These are phyloP conservation scores for Lepidium campestre DNA, from an alignment of 441 rosid genomes.

Conservation along the genomic window DNA sequence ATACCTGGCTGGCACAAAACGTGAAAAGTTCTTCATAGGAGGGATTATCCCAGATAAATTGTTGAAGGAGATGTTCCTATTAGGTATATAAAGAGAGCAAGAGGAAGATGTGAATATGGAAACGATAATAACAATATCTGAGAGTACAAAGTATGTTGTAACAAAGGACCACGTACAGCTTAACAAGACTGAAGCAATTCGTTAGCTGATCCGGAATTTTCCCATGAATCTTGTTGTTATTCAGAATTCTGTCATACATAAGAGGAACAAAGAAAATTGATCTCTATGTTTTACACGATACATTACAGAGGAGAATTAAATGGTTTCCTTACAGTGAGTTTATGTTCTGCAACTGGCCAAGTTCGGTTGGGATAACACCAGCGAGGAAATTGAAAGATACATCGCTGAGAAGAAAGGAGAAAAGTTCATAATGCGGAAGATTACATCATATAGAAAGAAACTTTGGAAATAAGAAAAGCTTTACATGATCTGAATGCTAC, in stretches of 20 bases:
- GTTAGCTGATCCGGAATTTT: slow-evolving; percentile 73
- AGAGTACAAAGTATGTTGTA: not conserved
- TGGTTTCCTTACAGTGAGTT: slow-evolving; percentile 54
- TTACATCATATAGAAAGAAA: not conserved
- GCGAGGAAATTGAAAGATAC: slow-evolving; percentile 64
- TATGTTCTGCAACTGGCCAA: slow-evolving; percentile 83
- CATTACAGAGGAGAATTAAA: not conserved
- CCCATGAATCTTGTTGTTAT: slow-evolving; percentile 70
- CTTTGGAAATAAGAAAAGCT: not conserved
- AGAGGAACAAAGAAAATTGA: not conserved
- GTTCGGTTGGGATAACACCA: slow-evolving; percentile 64
- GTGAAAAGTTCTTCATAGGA: slow-evolving; percentile 52
- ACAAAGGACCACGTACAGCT: slow-evolving; percentile 41
- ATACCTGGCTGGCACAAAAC: slow-evolving; percentile 68
- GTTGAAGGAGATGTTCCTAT: slow-evolving; percentile 82
- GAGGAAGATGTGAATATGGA: not conserved
- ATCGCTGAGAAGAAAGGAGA: slow-evolving; percentile 40
- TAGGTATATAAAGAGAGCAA: not conserved
- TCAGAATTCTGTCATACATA: slow-evolving; percentile 45
- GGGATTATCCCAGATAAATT: slow-evolving; percentile 78
- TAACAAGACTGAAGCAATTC: slow-evolving; percentile 68
- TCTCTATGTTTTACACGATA: not conserved
- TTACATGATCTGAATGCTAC: slow-evolving; percentile 74
- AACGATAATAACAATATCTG: not conserved
- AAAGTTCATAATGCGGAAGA: not conserved